A percentile compares a stretch with the other conserved stretches of the same genome.
These are phyloP conservation scores for Puccinellia tenuiflora DNA, from an alignment of 176 grass and related monocot species.

Conservation along the genomic window DNA sequence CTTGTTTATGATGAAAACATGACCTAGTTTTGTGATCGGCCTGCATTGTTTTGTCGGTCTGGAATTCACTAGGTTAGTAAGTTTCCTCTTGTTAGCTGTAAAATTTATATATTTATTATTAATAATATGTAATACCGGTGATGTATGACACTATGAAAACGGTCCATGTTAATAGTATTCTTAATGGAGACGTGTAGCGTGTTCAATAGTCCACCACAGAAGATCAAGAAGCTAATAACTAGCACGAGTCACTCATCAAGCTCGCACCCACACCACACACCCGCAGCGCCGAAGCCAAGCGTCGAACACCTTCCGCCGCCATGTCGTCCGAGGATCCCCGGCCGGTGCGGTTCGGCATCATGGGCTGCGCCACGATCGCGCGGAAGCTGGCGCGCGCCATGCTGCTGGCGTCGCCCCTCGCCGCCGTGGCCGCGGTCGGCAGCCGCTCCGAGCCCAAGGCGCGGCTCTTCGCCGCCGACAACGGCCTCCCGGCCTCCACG, in stretches of 20 bases:
- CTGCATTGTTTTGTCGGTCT: no score
- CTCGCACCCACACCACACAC: not conserved
- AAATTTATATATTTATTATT: no score
- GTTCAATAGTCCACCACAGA: not conserved
- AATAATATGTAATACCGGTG: no score
- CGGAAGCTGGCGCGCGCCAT: constrained; percentile 70
- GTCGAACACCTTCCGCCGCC: not conserved
- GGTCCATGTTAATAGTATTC: no score
- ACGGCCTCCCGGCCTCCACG: constrained; percentile 16
- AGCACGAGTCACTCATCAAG: not conserved
- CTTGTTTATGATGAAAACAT: no score
- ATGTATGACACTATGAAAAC: no score
- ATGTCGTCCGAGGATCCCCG: constrained; percentile 14
- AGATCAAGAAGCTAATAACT: no score
- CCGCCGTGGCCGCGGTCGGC: constrained; percentile 45
- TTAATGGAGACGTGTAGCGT: no score
- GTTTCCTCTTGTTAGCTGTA: no score
- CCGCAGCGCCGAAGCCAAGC: not conserved
- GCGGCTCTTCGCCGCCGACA: constrained; percentile 54
- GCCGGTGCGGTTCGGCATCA: constrained; percentile 65
- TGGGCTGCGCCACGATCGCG: constrained; percentile 72
- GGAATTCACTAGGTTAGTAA: no score
- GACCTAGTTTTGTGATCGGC: no score
- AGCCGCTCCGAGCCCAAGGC: constrained; percentile 68
- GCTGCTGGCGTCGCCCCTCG: constrained; percentile 32